A percentile compares a stretch with the other conserved stretches of the same genome.
These are phyloP conservation scores for Aspergillus sp. DNA, from an alignment of 2,329 filamentous ascomycete species.

Conservation along the genomic window DNA sequence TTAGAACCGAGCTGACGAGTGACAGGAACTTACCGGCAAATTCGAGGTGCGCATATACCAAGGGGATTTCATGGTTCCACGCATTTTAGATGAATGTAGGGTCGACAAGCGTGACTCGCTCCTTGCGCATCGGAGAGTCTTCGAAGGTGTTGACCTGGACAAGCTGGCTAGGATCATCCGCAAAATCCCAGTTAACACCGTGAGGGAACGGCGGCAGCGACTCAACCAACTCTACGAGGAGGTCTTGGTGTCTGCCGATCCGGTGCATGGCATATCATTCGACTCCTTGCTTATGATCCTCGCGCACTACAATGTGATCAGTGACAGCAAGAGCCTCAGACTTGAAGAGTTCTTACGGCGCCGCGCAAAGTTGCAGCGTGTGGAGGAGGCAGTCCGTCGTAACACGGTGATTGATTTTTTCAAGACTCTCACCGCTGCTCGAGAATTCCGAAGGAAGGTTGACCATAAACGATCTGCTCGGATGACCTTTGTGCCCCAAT, in stretches of 20 bases:
- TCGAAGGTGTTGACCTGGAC: constrained; percentile 67
- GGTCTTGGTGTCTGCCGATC: constrained; percentile 88
- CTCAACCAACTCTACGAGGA: constrained; percentile 98
- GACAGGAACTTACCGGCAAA: constrained; percentile 78
- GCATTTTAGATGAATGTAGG: constrained; percentile 81
- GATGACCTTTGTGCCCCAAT: constrained; percentile 74
- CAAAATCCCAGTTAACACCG: constrained; percentile 70
- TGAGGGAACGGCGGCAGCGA: constrained; percentile 71
- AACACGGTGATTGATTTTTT: constrained; percentile 94
- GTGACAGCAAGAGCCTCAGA: constrained; percentile 90
- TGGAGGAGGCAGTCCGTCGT: constrained; percentile 90
- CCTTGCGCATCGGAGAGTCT: constrained; percentile 37
- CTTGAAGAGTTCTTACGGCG: constrained; percentile 93
- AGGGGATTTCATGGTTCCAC: constrained; percentile 80
- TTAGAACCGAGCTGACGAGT: constrained; percentile 7
- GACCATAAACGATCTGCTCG: constrained; percentile 71
- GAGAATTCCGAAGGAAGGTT: constrained; percentile 74
- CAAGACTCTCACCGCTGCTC: constrained; percentile 84
- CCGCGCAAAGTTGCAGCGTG: constrained; percentile 83
- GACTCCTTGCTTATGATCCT: constrained; percentile 91
- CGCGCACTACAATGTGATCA: constrained; percentile 98
- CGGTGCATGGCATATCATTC: constrained; percentile 85
- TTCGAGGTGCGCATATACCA: constrained; percentile 98
- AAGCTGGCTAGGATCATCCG: constrained; percentile 72
- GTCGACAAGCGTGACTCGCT: constrained; percentile 53